Percentiles rank a stretch among this genome's conserved stretches.
Conservation (phyloP, 305 asterid genomes). For the Withania somnifera region DNA sequence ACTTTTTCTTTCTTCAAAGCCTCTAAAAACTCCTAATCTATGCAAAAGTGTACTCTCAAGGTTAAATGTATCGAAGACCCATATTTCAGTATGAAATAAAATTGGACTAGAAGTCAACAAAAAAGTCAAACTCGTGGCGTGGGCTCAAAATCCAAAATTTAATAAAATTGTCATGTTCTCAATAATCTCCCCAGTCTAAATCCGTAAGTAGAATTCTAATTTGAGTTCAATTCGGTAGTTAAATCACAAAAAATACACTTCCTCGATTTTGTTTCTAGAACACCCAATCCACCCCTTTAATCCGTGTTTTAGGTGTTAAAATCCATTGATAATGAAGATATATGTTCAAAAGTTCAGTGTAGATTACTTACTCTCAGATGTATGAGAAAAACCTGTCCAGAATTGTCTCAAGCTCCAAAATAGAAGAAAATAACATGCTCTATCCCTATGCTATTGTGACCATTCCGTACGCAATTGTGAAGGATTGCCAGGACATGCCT, state of each 20-base stretch:
- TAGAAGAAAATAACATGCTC: no score
- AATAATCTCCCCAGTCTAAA: neutral
- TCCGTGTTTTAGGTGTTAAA: neutral
- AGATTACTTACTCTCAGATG: neutral
- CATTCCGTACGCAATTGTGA: neutral
- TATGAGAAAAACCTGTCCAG: constrained; percentile 29
- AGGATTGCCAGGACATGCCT: neutral
- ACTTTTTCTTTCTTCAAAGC: neutral
- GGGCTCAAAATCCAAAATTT: neutral
- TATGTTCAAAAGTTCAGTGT: neutral
- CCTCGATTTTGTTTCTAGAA: neutral
- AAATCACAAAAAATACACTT: neutral
- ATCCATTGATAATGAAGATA: neutral
- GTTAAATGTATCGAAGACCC: neutral
- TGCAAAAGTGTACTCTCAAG: neutral
- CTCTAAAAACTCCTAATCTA: neutral
- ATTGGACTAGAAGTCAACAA: neutral
- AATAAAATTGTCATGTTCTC: neutral
- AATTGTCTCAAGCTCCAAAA: no score
- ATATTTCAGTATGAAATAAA: no score
- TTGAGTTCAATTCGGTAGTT: neutral
- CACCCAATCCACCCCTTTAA: neutral
- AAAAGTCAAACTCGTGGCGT: neutral
- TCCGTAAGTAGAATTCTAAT: neutral
- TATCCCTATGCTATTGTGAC: neutral